Evolutionary conservation across 805 yeast species (phyloP), one percentile per base, ranked within the genome.

Genomic region (Ogataea pini): DNA sequence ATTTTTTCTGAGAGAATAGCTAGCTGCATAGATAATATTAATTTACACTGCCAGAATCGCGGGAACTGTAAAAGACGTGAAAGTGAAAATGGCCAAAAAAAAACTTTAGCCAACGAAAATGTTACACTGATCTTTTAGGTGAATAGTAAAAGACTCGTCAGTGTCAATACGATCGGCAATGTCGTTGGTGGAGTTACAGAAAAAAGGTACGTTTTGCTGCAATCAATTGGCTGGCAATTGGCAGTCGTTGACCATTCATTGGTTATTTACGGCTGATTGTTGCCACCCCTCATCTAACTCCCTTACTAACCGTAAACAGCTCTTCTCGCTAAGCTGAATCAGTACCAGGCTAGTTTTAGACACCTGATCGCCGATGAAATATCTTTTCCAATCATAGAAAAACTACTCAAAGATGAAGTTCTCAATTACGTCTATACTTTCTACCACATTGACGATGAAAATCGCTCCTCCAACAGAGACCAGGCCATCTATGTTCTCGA

Each of bases 401-500:
- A 53, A 19, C 48, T 66, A n/a, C 55, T 65, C 17, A 55, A 48
- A 29, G 63, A 59, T 25, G 66, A 62, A 39, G 55, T 61, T 4
- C 46, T 66, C 13, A 64, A 64, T 44, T 54, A 59, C 43, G 67
- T 60, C 17, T 66, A 56, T 44, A 64, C 69, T 3, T 66, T 55
- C 44, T 53, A 59, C 32, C 50, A 55, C 27, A 64, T 66, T 20
- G 70, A 66, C 41, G 62, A 60, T 28, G 61, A 56, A 17, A 49
- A 51, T 17, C 48, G 70, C 43, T 65, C 70, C 1, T 47, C 51
- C 8, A 63, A 61, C 42, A 55, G 58, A 41, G 66, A 63, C 38
- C 92, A 86, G 55, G 97, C 90, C 6, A 71, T 94, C 8, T 94
- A 94, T 66, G 69, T 94, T 22, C 67, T 89, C 14, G 87, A 86